Percentiles rank a stretch among this genome's conserved stretches.
Evolutionary conservation across 139 green algal genomes (phyloP).

Genomic region (Astrephomene gubernaculifera): DNA sequence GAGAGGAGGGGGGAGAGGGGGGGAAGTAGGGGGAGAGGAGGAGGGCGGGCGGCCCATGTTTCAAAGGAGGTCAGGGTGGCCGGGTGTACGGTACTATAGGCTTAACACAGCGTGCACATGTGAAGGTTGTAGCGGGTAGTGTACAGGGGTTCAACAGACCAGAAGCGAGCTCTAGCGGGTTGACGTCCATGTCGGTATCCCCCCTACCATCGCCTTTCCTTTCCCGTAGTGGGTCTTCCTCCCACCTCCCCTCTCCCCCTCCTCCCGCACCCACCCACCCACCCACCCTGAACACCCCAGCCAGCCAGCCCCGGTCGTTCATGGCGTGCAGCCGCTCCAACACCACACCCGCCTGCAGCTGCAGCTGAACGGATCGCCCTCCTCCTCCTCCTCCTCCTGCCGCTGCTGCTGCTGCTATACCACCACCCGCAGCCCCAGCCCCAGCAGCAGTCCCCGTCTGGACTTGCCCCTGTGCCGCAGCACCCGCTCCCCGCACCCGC

Average conservation of each 20-base stretch:
- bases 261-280: neutral
- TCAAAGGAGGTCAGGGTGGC: neutral
- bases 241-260: neutral
- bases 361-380: neutral
- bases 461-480: neutral
- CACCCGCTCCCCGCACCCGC: neutral
- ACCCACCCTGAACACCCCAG: slow-evolving; percentile 32
- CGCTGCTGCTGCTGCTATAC: neutral
- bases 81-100: neutral
- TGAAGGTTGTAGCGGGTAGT: neutral
- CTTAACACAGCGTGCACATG: neutral
- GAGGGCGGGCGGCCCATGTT: neutral
- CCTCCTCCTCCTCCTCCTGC: neutral
- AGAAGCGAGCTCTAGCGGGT: neutral
- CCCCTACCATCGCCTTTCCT: neutral
- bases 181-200: neutral
- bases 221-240: too few relatives aligned
- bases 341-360: slow-evolving; percentile 23
- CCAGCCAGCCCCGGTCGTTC: slow-evolving; percentile 37
- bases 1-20: neutral
- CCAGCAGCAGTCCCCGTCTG: neutral
- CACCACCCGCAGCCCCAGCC: neutral
- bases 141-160: neutral
- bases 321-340: slow-evolving; percentile 26
- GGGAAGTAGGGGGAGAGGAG: neutral